Evolutionary conservation across 345 rosid genomes (phyloP).

Genomic region (Euphorbia pulcherrima): DNA sequence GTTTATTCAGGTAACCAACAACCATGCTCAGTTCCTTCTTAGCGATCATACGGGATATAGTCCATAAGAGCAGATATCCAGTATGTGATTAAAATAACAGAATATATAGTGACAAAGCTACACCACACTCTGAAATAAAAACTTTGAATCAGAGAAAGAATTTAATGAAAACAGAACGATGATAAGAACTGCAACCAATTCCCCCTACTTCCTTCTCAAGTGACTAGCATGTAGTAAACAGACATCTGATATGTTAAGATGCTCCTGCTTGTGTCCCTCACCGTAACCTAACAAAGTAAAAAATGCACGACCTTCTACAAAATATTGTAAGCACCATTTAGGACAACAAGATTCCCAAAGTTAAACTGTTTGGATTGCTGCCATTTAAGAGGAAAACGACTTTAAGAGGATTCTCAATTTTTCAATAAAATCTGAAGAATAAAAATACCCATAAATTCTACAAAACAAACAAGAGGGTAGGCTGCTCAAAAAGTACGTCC

Average conservation of each 20-base stretch:
- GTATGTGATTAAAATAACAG: background rate
- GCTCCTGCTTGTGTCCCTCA: background rate
- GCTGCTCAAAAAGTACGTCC: no score
- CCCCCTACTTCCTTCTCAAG: background rate
- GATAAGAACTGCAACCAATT: background rate
- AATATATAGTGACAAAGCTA: background rate
- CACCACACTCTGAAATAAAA: no score
- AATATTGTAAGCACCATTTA: background rate
- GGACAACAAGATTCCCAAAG: background rate
- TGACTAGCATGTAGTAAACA: background rate
- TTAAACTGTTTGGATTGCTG: background rate
- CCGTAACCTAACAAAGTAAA: background rate
- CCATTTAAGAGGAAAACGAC: background rate
- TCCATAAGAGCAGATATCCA: no score
- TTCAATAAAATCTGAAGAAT: background rate
- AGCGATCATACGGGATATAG: background rate
- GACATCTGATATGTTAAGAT: background rate
- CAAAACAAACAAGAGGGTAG: background rate
- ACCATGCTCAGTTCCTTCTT: background rate
- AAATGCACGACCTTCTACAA: background rate
- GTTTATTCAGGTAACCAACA: background rate
- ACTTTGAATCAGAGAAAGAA: background rate
- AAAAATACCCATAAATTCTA: background rate
- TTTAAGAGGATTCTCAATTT: background rate
- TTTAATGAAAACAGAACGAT: background rate